phyloP scores from a whole-genome alignment of 139 green algal genomes.

The Spirogloea muscicola region DNA sequence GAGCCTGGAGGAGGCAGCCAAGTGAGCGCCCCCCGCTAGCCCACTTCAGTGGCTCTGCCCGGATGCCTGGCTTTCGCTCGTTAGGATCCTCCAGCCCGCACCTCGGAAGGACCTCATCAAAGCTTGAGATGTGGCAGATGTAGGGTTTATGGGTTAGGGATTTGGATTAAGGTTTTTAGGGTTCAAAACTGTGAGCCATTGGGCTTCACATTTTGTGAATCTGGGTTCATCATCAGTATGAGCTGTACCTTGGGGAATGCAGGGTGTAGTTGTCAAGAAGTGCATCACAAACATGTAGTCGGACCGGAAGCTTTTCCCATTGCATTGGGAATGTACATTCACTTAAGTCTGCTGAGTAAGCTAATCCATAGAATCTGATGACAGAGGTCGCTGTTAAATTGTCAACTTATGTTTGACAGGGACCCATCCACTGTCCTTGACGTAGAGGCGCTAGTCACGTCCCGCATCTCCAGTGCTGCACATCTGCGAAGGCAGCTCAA shows the following conservation, averaged over 20 bases:
- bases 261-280: neutral
- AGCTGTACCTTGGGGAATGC: neutral
- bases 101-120: neutral
- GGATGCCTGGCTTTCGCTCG: neutral
- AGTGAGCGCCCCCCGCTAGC: neutral
- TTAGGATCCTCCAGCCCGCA: neutral
- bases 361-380: neutral
- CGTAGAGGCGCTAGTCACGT: constrained; percentile 2
- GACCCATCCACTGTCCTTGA: neutral
- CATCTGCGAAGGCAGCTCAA: constrained; percentile 1
- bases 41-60: neutral
- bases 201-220: neutral
- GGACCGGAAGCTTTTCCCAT: no score
- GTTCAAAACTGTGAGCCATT: neutral
- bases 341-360: neutral
- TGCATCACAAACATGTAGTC: no score
- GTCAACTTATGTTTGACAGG: neutral
- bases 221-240: neutral
- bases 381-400: neutral
- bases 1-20: constrained; percentile 12
- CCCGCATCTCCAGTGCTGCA: constrained; percentile 14
- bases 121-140: neutral
- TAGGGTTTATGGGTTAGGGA: no score
- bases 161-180: neutral
- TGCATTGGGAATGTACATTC: neutral